phyloP scores from a whole-genome alignment of 306 rosid genomes.

The Fagus sylvatica region DNA sequence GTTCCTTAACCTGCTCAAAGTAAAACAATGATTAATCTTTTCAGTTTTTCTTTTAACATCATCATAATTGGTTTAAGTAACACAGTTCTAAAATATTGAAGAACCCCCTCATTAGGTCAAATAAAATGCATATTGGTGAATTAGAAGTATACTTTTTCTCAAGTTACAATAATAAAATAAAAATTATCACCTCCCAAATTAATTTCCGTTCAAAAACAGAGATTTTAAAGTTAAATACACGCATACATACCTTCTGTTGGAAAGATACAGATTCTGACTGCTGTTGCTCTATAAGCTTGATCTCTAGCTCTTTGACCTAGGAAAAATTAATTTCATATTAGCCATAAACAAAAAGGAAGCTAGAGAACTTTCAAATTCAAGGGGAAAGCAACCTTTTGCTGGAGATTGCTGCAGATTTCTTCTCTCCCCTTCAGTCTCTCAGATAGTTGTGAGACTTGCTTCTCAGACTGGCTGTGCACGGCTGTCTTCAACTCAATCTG shows the following conservation, averaged over 20 bases:
- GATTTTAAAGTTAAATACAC: conserved; percentile 3
- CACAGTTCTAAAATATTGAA: neutral
- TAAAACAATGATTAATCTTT: conserved; percentile 6
- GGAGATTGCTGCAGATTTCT: conserved; percentile 64
- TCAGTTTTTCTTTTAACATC: conserved; percentile 6
- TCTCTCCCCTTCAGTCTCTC: conserved; percentile 68
- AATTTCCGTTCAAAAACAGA: neutral
- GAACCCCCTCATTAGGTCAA: neutral
- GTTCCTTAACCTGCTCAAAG: conserved; percentile 63
- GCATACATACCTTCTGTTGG: conserved; percentile 57
- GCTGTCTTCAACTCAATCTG: conserved; percentile 63
- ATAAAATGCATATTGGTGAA: neutral
- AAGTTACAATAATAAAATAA: neutral
- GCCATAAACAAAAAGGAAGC: neutral
- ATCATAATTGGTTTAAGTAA: neutral
- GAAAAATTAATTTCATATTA: conserved; percentile 24
- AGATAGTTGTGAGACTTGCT: conserved; percentile 63
- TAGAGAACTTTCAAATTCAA: conserved; percentile 15
- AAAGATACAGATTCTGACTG: conserved; percentile 56
- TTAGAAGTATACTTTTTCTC: neutral
- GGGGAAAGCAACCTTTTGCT: conserved; percentile 60
- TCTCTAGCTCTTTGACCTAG: conserved; percentile 75
- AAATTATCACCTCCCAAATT: neutral
- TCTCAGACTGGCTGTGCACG: conserved; percentile 69
- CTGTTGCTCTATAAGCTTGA: conserved; percentile 56